A percentile compares a stretch with the other conserved stretches of the same genome.
Evolutionary conservation across 2,329 filamentous ascomycete species (phyloP).

Genomic region (Alternaria triticina): DNA sequence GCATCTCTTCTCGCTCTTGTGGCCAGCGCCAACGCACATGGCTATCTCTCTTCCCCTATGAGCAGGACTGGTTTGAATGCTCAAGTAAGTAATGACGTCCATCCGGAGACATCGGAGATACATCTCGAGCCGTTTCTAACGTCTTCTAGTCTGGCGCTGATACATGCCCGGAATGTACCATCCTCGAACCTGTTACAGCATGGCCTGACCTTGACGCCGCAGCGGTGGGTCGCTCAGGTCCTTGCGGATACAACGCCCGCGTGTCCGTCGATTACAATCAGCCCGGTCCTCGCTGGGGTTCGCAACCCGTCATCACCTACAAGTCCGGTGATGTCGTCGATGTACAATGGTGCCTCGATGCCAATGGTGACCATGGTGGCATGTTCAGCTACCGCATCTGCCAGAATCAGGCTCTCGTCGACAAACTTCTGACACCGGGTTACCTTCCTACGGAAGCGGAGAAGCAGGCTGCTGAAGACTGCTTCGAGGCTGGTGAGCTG

Average conservation of each 20-base stretch:
- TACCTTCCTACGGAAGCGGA: slow-evolving; percentile 44
- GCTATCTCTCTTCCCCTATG: slow-evolving; percentile 42
- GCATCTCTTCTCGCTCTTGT: slow-evolving; percentile 27
- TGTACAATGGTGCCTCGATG: slow-evolving; percentile 45
- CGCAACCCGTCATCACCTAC: slow-evolving; percentile 38
- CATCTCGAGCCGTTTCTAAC: neutral
- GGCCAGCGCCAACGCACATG: slow-evolving; percentile 34
- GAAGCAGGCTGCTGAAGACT: slow-evolving; percentile 43
- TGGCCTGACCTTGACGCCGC: slow-evolving; percentile 41
- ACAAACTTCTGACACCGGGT: slow-evolving; percentile 38
- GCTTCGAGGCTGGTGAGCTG: slow-evolving; percentile 35
- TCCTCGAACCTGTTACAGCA: slow-evolving; percentile 41
- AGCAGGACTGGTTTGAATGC: slow-evolving; percentile 44
- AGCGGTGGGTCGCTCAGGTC: slow-evolving; percentile 38
- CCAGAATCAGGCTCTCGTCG: slow-evolving; percentile 39
- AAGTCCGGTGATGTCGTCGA: slow-evolving; percentile 36
- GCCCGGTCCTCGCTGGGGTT: slow-evolving; percentile 40
- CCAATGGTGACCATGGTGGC: slow-evolving; percentile 44
- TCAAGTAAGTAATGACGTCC: slow-evolving; percentile 17
- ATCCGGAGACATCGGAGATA: too few species aligned
- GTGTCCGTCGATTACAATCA: slow-evolving; percentile 45
- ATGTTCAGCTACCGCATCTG: slow-evolving; percentile 47
- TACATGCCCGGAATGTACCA: slow-evolving; percentile 45
- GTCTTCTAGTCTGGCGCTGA: slow-evolving; percentile 29
- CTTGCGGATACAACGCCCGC: slow-evolving; percentile 46